Evolutionary conservation across 345 rosid genomes (phyloP), one percentile per base, ranked within the genome.

Genomic region (Diplotaxis tenuifolia): DNA sequence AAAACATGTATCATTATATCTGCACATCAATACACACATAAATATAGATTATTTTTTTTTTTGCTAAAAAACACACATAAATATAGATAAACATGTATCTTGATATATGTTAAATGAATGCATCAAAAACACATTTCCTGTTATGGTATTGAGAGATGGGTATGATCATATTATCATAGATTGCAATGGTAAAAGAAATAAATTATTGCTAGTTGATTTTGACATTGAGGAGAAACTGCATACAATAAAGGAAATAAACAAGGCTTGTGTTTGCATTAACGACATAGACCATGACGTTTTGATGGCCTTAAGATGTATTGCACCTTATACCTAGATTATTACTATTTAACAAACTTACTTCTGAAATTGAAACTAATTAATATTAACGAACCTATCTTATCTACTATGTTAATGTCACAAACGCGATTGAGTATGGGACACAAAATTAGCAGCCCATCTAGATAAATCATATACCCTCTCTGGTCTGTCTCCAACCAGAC

Each of bases 261-360:
- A 60, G 65, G 65, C 45, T 8, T 67, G 67, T 73, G 77, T 19
- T 29, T 55, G 65, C 45, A 60, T 53, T 38, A 42, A 40, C 58
- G 36, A 73, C 65, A 49, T 74, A 47, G 40, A 74, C 38, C 65
- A 67, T 22, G 72, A 73, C 66, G 66, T 40, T 10, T 29, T 56
- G 32, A 7, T 25, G 63, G 20, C 32, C 22, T 38, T 20, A 65
- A 25, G 11, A 52, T 49, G 22, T 50, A 22, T 62, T 71, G 61
- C 68, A 22, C 7, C 6, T 42, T 14, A 14, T 42, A 5, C 49
- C 16, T 42, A 25, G 28, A n/a, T n/a, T n/a, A n/a, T n/a, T n/a
- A 42, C 1, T 4, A 14, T 14, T 14, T 42, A 22, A 5, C 34
- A 56, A 56, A 56, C 62, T 56, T 27, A 27, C 38, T 15, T 58